Evolutionary conservation across 1,284 basidiomycete species (phyloP).

Genomic region (Cryptococcus hybrid): DNA sequence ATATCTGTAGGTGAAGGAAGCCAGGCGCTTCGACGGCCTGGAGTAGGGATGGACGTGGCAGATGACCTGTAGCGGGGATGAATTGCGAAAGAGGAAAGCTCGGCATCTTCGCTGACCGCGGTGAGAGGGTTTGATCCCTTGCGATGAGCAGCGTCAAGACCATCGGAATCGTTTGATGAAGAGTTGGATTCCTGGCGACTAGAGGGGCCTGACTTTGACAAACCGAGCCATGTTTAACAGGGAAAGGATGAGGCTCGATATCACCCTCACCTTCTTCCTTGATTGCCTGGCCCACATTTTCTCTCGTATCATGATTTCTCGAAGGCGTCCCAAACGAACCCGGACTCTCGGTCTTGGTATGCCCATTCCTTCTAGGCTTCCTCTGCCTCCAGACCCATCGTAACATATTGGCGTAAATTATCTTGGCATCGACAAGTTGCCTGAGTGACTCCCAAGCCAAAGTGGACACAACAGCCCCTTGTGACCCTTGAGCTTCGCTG

Average conservation of each 20-base stretch:
- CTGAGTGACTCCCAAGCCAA: conserved; percentile 41
- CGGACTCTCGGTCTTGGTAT: not conserved
- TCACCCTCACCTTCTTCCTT: conserved; percentile 16
- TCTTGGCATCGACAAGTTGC: conserved; percentile 40
- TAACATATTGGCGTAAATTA: conserved; percentile 40
- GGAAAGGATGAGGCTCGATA: not conserved
- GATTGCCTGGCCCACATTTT: conserved; percentile 5
- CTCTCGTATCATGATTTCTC: not conserved
- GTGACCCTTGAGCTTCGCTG: conserved; percentile 36
- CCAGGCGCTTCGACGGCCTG: conserved; percentile 23
- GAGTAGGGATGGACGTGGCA: too few relatives aligned
- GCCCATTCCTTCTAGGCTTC: conserved; percentile 18
- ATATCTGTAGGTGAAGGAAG: conserved; percentile 18
- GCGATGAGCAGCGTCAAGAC: not conserved
- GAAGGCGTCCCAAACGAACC: not conserved
- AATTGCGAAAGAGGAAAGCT: conserved; percentile 20
- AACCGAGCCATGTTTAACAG: not conserved
- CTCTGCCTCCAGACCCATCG: conserved; percentile 41
- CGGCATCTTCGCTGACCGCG: conserved; percentile 18
- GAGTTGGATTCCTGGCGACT: conserved; percentile 8
- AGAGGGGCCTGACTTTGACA: not conserved
- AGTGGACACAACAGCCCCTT: conserved; percentile 31
- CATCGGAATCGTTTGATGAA: not conserved
- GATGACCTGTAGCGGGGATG: conserved; percentile 9
- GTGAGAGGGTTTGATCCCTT: conserved; percentile 19